Evolutionary conservation across 805 yeast genomes (phyloP).

Genomic region (Candida pseudofarinosa): DNA sequence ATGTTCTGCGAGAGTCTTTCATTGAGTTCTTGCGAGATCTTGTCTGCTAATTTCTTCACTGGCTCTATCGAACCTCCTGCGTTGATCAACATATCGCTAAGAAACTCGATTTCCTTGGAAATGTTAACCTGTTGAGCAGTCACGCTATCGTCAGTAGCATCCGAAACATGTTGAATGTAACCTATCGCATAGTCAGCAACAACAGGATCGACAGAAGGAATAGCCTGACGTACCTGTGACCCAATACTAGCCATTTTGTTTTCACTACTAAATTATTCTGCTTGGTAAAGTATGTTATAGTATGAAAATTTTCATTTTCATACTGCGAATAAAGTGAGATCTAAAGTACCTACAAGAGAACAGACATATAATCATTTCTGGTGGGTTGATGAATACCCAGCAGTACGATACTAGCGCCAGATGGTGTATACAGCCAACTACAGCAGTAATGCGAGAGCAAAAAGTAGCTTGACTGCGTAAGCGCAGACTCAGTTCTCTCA

Average conservation of each 20-base stretch:
- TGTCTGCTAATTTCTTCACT: conserved; percentile 45
- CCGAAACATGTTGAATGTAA: conserved; percentile 77
- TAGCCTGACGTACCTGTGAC: conserved; percentile 76
- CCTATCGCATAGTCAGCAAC: conserved; percentile 91
- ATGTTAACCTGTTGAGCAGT: conserved; percentile 68
- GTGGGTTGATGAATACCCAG: too few relatives aligned
- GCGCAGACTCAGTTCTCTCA: too few relatives aligned
- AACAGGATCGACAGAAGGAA: conserved; percentile 78
- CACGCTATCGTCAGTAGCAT: conserved; percentile 77
- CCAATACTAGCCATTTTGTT: conserved; percentile 38
- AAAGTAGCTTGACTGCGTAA: too few relatives aligned
- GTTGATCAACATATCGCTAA: conserved; percentile 59
- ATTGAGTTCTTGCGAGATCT: conserved; percentile 45
- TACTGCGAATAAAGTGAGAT: not conserved
- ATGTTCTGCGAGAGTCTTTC: conserved; percentile 60
- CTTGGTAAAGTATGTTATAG: not conserved
- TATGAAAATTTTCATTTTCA: not conserved
- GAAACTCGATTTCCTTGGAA: conserved; percentile 61
- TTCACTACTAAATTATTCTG: not conserved
- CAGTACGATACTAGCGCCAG: too few relatives aligned
- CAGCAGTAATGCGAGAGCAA: too few relatives aligned
- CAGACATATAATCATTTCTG: not conserved
- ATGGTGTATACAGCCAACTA: too few relatives aligned
- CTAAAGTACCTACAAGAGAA: not conserved
- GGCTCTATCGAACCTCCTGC: conserved; percentile 76